These are phyloP conservation scores for Mitragyna speciosa DNA, from an alignment of 257 asterid species.

Conservation along the genomic window DNA sequence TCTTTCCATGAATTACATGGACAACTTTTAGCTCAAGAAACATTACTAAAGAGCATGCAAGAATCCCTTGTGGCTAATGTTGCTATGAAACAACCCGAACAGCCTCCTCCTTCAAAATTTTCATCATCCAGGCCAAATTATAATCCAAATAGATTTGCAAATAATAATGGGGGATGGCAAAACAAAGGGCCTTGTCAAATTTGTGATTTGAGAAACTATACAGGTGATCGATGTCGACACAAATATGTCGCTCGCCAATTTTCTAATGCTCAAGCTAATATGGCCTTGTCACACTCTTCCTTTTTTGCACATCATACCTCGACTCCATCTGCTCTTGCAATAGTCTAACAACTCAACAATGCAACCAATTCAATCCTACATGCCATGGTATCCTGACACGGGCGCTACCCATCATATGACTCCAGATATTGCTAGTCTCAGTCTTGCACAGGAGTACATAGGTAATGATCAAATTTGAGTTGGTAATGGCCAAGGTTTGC, in stretches of 20 bases:
- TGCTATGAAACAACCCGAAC: not conserved
- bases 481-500: too few relatives aligned
- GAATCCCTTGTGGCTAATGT: not conserved
- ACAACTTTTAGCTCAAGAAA: constrained; percentile 9
- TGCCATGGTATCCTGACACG: not conserved
- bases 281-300: not conserved
- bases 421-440: not conserved
- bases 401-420: constrained; percentile 9
- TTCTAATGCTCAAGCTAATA: not conserved
- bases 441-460: not conserved
- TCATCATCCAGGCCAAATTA: not conserved
- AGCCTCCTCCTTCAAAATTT: not conserved
- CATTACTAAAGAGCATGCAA: not conserved
- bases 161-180: too few relatives aligned
- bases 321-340: not conserved
- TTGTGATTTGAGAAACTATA: constrained; percentile 1
- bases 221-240: not conserved
- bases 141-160: too few relatives aligned
- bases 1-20: not conserved
- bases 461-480: not conserved
- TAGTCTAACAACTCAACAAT: not conserved
- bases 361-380: not conserved
- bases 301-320: too few relatives aligned
- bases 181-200: constrained; percentile 1
- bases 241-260: not conserved